Conservation (phyloP, 345 rosid genomes). For the Citrus australasica region DNA sequence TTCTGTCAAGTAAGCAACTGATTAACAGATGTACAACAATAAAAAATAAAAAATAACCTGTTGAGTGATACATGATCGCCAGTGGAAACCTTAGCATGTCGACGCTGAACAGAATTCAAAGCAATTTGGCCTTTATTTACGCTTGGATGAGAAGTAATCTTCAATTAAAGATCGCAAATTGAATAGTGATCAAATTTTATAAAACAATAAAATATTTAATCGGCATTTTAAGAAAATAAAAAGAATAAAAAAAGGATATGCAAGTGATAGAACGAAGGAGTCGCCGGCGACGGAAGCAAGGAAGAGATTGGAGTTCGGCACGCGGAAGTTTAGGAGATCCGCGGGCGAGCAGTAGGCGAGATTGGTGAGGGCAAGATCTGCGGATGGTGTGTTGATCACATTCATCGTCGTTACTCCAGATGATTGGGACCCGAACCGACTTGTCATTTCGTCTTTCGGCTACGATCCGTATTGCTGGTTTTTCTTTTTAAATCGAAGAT, state of each 20-base stretch:
- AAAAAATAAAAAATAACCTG: slow-evolving; percentile 39
- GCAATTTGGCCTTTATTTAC: slow-evolving; percentile 61
- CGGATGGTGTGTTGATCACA: slow-evolving; percentile 68
- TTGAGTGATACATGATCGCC: slow-evolving; percentile 63
- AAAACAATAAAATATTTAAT: not conserved
- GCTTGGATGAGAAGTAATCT: slow-evolving; percentile 65
- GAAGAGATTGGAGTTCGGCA: slow-evolving; percentile 71
- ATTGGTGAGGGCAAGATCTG: slow-evolving; percentile 85
- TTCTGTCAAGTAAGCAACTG: not conserved
- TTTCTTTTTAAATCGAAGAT: too few species aligned
- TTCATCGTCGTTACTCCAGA: slow-evolving; percentile 48
- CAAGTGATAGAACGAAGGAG: slow-evolving; percentile 61
- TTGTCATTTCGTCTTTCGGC: slow-evolving; percentile 38
- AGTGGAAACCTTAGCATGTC: slow-evolving; percentile 79
- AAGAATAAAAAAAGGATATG: slow-evolving; percentile 61
- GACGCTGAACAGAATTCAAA: slow-evolving; percentile 82
- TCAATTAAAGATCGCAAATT: slow-evolving; percentile 44
- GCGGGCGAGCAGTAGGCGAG: slow-evolving; percentile 82
- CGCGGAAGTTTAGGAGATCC: slow-evolving; percentile 78
- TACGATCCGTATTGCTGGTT: not conserved
- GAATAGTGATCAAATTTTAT: not conserved
- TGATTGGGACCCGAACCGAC: slow-evolving; percentile 47
- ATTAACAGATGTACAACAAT: not conserved
- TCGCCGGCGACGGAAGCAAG: slow-evolving; percentile 61
- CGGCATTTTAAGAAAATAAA: not conserved